A percentile compares a stretch with the other conserved stretches of the same genome.
phyloP scores from a whole-genome alignment of 1,139 yeast species.

The Sugiyamaella novakii region DNA sequence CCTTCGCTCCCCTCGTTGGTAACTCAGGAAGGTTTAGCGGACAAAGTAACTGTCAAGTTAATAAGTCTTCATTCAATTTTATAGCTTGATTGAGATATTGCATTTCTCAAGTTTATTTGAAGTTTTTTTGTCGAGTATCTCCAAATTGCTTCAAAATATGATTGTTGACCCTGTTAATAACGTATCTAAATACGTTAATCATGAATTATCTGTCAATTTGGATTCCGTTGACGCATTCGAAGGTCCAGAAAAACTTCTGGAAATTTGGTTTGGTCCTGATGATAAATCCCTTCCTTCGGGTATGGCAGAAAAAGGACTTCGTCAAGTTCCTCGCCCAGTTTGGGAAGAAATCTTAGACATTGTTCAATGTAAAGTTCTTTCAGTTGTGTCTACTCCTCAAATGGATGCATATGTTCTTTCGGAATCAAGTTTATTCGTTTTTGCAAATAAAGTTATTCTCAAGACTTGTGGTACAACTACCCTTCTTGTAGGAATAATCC shows the following conservation, averaged over 20 bases:
- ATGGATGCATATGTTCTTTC: conserved; percentile 86
- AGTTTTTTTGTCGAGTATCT: conserved; percentile 12
- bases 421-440: conserved; percentile 89
- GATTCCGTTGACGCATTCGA: conserved; percentile 93
- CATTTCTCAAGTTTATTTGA: neutral
- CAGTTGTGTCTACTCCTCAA: conserved; percentile 65
- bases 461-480: conserved; percentile 98
- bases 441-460: conserved; percentile 77
- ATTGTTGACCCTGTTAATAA: conserved; percentile 30
- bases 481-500: conserved; percentile 73
- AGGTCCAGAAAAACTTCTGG: conserved; percentile 94
- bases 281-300: conserved; percentile 41
- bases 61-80: conserved; percentile 1
- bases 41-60: neutral
- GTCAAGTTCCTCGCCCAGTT: conserved; percentile 62
- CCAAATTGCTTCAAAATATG: conserved; percentile 21
- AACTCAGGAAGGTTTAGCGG: conserved; percentile 7
- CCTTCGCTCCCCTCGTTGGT: conserved; percentile 20
- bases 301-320: conserved; percentile 47
- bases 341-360: conserved; percentile 78
- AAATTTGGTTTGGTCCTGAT: conserved; percentile 79
- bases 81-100: neutral
- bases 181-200: conserved; percentile 57
- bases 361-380: conserved; percentile 86
- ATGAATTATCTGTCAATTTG: conserved; percentile 71